These are phyloP conservation scores for Suhomyces taliae DNA, from an alignment of 1,139 yeast genomes.

Conservation along the genomic window DNA sequence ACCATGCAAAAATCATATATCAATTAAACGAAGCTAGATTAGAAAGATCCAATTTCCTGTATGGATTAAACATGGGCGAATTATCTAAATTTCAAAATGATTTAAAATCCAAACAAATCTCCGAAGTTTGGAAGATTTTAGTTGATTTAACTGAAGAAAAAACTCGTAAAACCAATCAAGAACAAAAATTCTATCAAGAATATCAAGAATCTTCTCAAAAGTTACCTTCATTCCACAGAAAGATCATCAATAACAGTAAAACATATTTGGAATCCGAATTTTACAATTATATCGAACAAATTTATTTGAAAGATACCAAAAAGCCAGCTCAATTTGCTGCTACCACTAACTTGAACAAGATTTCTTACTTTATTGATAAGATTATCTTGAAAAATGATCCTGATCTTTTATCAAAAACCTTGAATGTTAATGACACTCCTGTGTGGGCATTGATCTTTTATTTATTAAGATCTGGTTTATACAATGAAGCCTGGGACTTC, in stretches of 20 bases:
- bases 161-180: constrained; percentile 37
- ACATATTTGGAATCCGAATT: constrained; percentile 74
- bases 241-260: constrained; percentile 58
- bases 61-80: constrained; percentile 55
- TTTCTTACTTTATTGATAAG: constrained; percentile 63
- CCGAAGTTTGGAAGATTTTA: constrained; percentile 64
- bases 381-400: constrained; percentile 41
- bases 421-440: constrained; percentile 73
- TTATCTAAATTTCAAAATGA: constrained; percentile 52
- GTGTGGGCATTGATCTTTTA: constrained; percentile 91
- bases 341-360: constrained; percentile 70
- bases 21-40: constrained; percentile 71
- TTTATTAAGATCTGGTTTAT: constrained; percentile 79
- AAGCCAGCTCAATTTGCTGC: constrained; percentile 51
- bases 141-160: constrained; percentile 43
- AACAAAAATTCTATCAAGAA: constrained; percentile 46
- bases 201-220: constrained; percentile 22
- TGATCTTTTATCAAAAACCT: constrained; percentile 33
- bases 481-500: constrained; percentile 65
- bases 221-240: constrained; percentile 35
- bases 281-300: constrained; percentile 67
- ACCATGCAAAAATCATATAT: constrained; percentile 69
- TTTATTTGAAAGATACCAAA: constrained; percentile 61
- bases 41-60: constrained; percentile 46
- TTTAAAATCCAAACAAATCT: constrained; percentile 60